Base-by-base conservation (phyloP, 257 asterid genomes). In the Solanum microdontum region DNA sequence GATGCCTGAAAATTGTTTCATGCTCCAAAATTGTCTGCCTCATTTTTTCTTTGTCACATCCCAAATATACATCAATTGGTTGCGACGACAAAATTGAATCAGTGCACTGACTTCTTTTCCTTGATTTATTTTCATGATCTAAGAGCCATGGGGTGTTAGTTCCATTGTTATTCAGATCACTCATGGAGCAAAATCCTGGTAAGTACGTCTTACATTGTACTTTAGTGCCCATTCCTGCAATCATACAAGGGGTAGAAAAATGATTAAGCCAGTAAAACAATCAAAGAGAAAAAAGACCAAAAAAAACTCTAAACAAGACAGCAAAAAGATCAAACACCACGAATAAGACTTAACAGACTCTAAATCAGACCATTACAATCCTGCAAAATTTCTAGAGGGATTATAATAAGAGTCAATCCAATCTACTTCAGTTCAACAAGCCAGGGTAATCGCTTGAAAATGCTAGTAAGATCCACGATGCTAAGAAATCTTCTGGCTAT, bases 221-320 rank as follows among this genome's bases (percentile, higher is more conserved):
- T 84, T 94, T 86, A 51, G 98, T 92, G 58, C 96, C 98, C 98
- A 96, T 96, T 89, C 88, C 98, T 92, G 92, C 84, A 89, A 91
- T 87, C 88, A 32, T 45, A 80, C 26, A 45, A 26, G 68, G 28
- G 21, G 37, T 21, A 12, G 7, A 85, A 40, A n/a, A 23, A 72
- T 43, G 23, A 87, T 33, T 6, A 32, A 17, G 33, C 11, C n/a
- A 40, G 84, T 14, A 77, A 79, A 80, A 26, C 24, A 32, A 80
- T 45, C 17, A 45, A 80, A 26, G 83, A 45, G 51, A 43, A 70
- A 2, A 11, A 68, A 7, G 60, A 83, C 62, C 17, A 7, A 82
- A 45, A 43, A 82, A 30, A 3, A 64, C 62, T 60, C 33, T 11
- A 84, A 66, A 87, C 45, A 8, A 45, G 66, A 79, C 23, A 64